Base-by-base conservation (phyloP, 2,329 filamentous ascomycete species). In the Alternaria tenuissima region DNA sequence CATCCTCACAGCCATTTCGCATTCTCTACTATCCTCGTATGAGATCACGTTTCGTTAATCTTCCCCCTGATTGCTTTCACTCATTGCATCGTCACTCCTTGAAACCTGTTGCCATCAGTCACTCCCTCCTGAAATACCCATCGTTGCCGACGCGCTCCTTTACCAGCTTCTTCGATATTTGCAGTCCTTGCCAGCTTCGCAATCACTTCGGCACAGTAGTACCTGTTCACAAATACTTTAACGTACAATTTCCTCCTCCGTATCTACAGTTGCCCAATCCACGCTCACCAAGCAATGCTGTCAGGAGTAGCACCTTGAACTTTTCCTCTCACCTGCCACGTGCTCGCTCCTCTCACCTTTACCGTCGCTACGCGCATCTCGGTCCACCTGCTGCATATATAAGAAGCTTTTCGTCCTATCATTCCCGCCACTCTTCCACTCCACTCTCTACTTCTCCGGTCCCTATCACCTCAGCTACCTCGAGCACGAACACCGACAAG, bases 321-420 rank as follows among this genome's bases (percentile, higher is more conserved):
- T n/a, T n/a, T 30, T 32, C 36, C 57, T 58, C 51, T 64, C 54
- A 57, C 57, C 46, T 49, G 2, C 20, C 16, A 46, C n/a, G 26
- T 44, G 18, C 12, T 16, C 22, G 24, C 48, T 7, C 16, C 39
- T 56, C 53, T 57, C 62, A 57, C 60, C 48, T 51, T 63, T 46
- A 65, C 62, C 44, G 18, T 18, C 6, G 14, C 24, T 22, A 26
- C 42, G 28, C 12, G 7, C 16, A 11, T 8, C n/a, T 20, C 9
- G 16, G 18, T n/a, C 12, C 9, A 26, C 24, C 48, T 51, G 30
- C 5, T 32, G 14, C 14, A 43, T 56, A 57, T 32, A 52, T 34
- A 63, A 47, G 16, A 1, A n/a, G 6, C 14, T 12, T 20, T n/a
- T 34, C 42, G 14, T 32, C 51, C 34, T 42, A 8, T 16, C 39